phyloP scores from a whole-genome alignment of 495 filamentous ascomycete species.

The Penicillium longicatenatum region DNA sequence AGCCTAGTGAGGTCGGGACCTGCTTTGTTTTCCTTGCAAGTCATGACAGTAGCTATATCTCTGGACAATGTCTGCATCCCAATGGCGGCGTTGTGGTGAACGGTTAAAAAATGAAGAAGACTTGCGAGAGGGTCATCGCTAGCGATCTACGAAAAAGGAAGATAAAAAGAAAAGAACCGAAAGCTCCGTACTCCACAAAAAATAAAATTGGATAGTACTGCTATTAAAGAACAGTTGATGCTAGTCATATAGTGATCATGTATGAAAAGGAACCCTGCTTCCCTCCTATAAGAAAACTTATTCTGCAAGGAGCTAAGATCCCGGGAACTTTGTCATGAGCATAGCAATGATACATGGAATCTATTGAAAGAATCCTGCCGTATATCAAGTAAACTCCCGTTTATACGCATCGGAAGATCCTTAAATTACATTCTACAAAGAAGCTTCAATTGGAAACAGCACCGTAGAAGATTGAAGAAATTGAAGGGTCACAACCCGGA shows the following conservation, averaged over 20 bases:
- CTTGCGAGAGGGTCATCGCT: background rate
- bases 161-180: slow-evolving; percentile 5
- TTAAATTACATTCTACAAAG: background rate
- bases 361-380: background rate
- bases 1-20: slow-evolving; percentile 78
- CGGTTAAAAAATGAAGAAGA: slow-evolving; percentile 38
- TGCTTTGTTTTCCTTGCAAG: slow-evolving; percentile 87
- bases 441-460: background rate
- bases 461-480: slow-evolving; percentile 6
- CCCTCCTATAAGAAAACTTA: no score
- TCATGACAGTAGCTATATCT: slow-evolving; percentile 70
- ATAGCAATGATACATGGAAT: background rate
- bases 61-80: slow-evolving; percentile 62
- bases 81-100: slow-evolving; percentile 68
- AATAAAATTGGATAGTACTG: background rate
- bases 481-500: slow-evolving; percentile 1
- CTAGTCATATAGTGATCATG: background rate
- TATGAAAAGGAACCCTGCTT: background rate
- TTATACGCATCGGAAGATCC: background rate
- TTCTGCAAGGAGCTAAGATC: background rate
- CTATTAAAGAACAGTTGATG: background rate
- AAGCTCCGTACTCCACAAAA: background rate
- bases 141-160: slow-evolving; percentile 1
- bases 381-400: background rate
- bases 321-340: background rate